These are phyloP conservation scores for Fraxinus angustifolia DNA, from an alignment of 305 asterid genomes.

Conservation along the genomic window DNA sequence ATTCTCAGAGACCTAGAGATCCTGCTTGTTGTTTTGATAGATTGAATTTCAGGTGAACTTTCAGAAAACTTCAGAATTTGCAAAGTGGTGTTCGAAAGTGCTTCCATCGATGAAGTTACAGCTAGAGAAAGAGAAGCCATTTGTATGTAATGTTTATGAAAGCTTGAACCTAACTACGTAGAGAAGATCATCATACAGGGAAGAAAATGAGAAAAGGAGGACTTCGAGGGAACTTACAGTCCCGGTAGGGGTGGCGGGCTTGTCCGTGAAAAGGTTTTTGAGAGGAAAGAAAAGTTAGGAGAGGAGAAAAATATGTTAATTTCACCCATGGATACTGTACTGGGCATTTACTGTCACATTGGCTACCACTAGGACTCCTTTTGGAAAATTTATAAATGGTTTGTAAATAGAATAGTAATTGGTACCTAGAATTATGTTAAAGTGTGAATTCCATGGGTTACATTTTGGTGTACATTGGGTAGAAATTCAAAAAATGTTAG, in stretches of 20 bases:
- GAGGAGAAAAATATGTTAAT: background rate
- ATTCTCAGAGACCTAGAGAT: slow-evolving; percentile 25
- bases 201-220: background rate
- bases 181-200: background rate
- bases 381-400: background rate
- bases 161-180: background rate
- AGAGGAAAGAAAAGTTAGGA: background rate
- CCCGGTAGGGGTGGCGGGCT: background rate
- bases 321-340: too few relatives aligned
- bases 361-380: background rate
- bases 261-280: background rate
- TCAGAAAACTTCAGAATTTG: slow-evolving; percentile 41
- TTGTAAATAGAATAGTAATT: background rate
- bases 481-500: too few relatives aligned
- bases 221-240: background rate
- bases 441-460: background rate
- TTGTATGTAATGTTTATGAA: background rate
- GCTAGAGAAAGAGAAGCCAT: slow-evolving; percentile 31
- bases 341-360: too few relatives aligned
- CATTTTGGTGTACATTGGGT: background rate
- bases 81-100: slow-evolving; percentile 40
- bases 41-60: slow-evolving; percentile 16
- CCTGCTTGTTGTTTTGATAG: slow-evolving; percentile 8
- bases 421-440: background rate
- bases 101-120: slow-evolving; percentile 49